Percentiles rank a stretch among this genome's conserved stretches.
These are phyloP conservation scores for Cordyceps cicadae DNA, from an alignment of 2,329 filamentous ascomycete species.

Conservation along the genomic window DNA sequence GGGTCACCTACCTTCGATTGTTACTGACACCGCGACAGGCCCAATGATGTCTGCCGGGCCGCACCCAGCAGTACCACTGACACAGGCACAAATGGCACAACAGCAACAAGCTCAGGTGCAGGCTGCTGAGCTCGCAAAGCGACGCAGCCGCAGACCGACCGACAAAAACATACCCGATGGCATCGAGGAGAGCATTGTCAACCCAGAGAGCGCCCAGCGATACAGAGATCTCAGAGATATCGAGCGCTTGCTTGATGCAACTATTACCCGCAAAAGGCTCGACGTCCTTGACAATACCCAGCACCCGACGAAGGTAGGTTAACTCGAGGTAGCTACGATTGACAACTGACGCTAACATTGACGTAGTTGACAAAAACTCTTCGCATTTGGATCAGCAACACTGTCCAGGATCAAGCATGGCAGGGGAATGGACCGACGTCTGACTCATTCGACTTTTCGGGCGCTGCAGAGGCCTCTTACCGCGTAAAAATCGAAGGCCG, in stretches of 20 bases:
- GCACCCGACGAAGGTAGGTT: conserved; percentile 57
- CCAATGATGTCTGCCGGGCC: conserved; percentile 49
- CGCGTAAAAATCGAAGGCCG: conserved; percentile 87
- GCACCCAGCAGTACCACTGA: conserved; percentile 43
- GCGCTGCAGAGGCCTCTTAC: conserved; percentile 70
- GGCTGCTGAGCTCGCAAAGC: conserved; percentile 62
- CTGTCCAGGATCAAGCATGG: conserved; percentile 89
- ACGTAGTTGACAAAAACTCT: conserved; percentile 68
- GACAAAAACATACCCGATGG: conserved; percentile 93
- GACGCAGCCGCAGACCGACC: conserved; percentile 80
- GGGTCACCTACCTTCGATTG: background rate
- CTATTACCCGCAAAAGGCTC: conserved; percentile 87
- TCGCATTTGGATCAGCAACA: conserved; percentile 92
- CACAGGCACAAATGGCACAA: conserved; percentile 43
- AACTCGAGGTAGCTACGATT: background rate
- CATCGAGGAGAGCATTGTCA: conserved; percentile 72
- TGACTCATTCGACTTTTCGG: conserved; percentile 74
- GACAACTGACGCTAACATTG: conserved; percentile 11
- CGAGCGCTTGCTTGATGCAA: conserved; percentile 81
- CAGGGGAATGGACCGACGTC: conserved; percentile 62
- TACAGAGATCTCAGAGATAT: conserved; percentile 80
- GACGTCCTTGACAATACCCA: conserved; percentile 79
- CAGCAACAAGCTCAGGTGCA: conserved; percentile 44
- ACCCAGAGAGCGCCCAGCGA: conserved; percentile 64
- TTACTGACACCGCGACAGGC: conserved; percentile 27